Base-by-base conservation (phyloP, 345 rosid genomes). In the Eucalyptus pauciflora region DNA sequence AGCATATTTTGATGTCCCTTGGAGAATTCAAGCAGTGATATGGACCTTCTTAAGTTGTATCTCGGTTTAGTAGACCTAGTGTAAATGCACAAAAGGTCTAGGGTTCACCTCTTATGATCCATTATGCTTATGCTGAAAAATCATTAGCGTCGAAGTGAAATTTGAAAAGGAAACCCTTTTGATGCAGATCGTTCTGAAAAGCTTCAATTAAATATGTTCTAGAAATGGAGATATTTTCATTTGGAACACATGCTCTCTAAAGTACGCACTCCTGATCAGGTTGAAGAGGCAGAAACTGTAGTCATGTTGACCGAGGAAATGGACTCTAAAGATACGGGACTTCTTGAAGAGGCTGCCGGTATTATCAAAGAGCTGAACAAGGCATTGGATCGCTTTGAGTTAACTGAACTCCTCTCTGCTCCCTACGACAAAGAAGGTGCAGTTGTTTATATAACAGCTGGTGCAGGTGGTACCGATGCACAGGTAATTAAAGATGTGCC, bases 381-480 rank as follows among this genome's bases (percentile, higher is more conserved):
- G 89, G 94, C 94, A 79, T 86, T 97, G 90, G 98, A 97, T 89
- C 89, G 69, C 56, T 98, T 95, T 87, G 99, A 96, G 94, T 91
- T 98, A 90, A 95, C 97, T 41, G 97, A 98, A 94, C 99, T 98
- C 94, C 96, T 98, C 85, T 96, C 98, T 64, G 97, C 96, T 87
- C 99, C 98, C 13, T 97, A 96, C 91, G 98, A 98, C 88, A 96
- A 95, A 93, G 98, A 97, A 93, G 97, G 99, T 86, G 99, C 99
- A 79, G 94, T 98, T 76, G 91, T 98, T 89, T 90, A 94, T 85
- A 96, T 98, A 86, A 92, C 98, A 5, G 99, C 99, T 90, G 99
- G 99, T 89, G 99, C 99, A 88, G 99, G 99, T 43, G 99, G 99
- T 86, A 96, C 99, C 48, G 99, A 97, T 91, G 99, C 99, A 24